Evolutionary conservation across 176 grass and related monocot species (phyloP), one percentile per base, ranked within the genome.

Genomic region (Triticum turgidum): DNA sequence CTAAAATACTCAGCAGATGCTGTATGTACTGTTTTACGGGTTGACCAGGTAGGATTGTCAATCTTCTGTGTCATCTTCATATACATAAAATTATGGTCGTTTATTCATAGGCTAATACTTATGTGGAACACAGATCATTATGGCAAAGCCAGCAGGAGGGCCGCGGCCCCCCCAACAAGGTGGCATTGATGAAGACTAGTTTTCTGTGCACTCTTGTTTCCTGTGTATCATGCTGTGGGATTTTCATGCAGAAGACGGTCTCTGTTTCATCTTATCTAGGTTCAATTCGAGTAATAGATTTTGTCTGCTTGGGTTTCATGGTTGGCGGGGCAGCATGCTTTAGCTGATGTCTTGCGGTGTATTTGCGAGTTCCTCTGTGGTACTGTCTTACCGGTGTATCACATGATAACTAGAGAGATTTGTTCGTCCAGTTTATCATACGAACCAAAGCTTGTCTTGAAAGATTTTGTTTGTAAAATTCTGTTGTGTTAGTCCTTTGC

Each of bases 71-170:
- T 71, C 80, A 9, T 44, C 80, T 87, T 56, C 13, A 51, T 75
- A 51, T 12, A 20, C 27, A 49, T 65, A 20, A 73, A 80, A 80
- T 78, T 15, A 14, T 76, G 12, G 18, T 80, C 9, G 0, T 85
- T 29, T 15, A 12, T 25, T 25, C 61, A 69, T 68, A 41, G 41
- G 37, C 27, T 68, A 77, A 83, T 41, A 71, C 13, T 29, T 79
- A 14, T 85, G 47, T 51, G 49, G 22, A 44, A 41, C 64, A 41
- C 80, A 97, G 92, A 98, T 98, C 85, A 98, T 98, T 88, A 95
- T 95, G 96, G 90, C 96, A 24, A 98, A 95, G 45, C 91, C 96
- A 3, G 96, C 93, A 12, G 96, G 93, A 72, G 96, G 96, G 10
- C 96, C 96, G 58, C 87, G 81, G 77, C 90, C 89, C 81, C 81